Evolutionary conservation across 192 early-diverging fungal genomes (phyloP).

Genomic region (Geranomyces variabilis): DNA sequence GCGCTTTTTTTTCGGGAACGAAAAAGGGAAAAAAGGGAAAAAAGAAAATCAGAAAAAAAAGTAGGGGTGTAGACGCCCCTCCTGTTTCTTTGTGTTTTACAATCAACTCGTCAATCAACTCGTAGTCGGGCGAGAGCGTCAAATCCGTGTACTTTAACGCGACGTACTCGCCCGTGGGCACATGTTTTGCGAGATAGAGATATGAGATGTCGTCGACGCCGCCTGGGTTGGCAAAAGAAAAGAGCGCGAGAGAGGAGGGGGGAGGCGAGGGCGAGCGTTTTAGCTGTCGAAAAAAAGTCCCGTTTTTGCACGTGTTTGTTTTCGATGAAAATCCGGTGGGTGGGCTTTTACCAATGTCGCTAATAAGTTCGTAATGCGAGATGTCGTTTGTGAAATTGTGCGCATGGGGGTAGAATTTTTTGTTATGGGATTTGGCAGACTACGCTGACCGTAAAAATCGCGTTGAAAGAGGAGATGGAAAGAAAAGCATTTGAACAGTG

Average conservation of each 20-base stretch:
- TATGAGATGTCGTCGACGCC: constrained; percentile 68
- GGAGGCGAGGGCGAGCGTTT: not conserved
- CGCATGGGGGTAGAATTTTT: not conserved
- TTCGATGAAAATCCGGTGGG: not conserved
- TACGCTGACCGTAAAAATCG: not conserved
- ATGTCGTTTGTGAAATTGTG: constrained; percentile 34
- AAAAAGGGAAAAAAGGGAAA: not conserved
- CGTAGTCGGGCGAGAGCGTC: constrained; percentile 56
- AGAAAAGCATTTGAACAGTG: no score
- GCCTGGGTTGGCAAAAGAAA: constrained; percentile 28
- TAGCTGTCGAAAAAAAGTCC: not conserved
- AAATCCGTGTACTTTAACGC: constrained; percentile 64
- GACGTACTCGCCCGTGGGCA: constrained; percentile 53
- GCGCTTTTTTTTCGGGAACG: no score
- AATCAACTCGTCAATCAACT: constrained; percentile 60
- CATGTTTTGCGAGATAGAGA: constrained; percentile 55
- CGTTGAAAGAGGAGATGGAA: no score
- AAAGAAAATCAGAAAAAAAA: not conserved
- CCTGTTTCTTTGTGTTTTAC: constrained; percentile 32
- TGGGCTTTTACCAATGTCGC: constrained; percentile 45
- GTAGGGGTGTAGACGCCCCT: no score
- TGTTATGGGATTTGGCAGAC: constrained; percentile 8
- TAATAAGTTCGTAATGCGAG: constrained; percentile 55
- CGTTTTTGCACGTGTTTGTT: no score
- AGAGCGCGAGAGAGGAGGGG: not conserved